Evolutionary conservation across 179 eudicot genomes (phyloP).

Genomic region (Spinacia oleracea): DNA sequence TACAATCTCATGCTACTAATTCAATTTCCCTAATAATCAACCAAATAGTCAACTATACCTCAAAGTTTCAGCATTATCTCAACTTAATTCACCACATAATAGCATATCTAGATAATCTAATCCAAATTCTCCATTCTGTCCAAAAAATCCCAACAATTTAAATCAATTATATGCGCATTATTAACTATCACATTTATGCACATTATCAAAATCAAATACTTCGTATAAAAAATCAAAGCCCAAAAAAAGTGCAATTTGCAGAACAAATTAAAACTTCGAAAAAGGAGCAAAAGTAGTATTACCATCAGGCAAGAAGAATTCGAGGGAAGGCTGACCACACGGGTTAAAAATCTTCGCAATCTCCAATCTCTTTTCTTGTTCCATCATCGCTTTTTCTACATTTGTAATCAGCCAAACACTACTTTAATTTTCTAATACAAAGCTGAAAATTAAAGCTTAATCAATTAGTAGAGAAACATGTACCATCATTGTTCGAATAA

Average conservation of each 20-base stretch:
- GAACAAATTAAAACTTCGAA: neutral
- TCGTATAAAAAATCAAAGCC: neutral
- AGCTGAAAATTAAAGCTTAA: neutral
- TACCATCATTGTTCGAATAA: neutral
- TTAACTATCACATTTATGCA: neutral
- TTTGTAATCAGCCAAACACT: conserved; percentile 9
- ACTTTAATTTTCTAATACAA: neutral
- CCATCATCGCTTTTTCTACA: conserved; percentile 24
- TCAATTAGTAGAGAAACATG: neutral
- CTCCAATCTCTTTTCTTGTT: conserved; percentile 21
- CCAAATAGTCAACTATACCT: neutral
- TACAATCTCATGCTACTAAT: neutral
- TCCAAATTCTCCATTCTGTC: neutral
- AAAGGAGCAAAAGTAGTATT: neutral
- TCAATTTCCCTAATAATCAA: neutral
- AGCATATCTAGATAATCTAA: neutral
- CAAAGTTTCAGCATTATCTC: neutral
- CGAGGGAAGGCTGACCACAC: conserved; percentile 32
- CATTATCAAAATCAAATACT: too few species aligned
- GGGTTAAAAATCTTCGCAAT: conserved; percentile 29
- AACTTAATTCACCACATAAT: neutral
- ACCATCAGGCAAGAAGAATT: conserved; percentile 41
- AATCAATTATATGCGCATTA: neutral
- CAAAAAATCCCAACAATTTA: neutral
- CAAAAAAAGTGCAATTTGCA: neutral